Evolutionary conservation across 345 rosid genomes (phyloP), one percentile per base, ranked within the genome.

Genomic region (Theobroma cacao): DNA sequence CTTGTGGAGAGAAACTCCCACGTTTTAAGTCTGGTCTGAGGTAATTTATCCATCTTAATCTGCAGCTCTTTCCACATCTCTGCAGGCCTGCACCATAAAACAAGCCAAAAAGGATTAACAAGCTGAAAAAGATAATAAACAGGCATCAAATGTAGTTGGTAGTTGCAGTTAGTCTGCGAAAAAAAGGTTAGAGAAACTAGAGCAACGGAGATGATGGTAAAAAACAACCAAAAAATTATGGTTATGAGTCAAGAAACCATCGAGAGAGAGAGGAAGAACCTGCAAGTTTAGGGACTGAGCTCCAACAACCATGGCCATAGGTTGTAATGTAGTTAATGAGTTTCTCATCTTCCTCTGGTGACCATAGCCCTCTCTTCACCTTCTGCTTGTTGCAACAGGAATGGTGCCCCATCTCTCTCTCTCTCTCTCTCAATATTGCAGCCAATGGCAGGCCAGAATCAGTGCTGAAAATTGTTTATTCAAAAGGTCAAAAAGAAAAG

Each of bases 311-410:
- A 84, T 96, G 98, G 85, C 98, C 99, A 53, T 90, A 91, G 70
- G 91, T 90, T 17, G 93, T 81, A 88, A 96, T 91, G 90, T 91
- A 92, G 91, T 77, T 90, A 82, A 92, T 80, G 89, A 96, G 99
- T 81, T 91, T 96, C 89, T 94, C 97, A 82, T 96, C 99, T 88
- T 96, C 99, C 75, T 96, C 98, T 0, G 99, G 99, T 64, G 99
- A 96, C 99, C 99, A 96, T 15, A 96, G 85, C 18, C 98, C 99
- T 85, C 99, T 91, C 90, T 90, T 96, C 55, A 96, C 98, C 85
- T 94, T 96, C 87, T 96, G 98, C 83, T 94, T 96, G 91, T 94
- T 94, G 86, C 99, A 96, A 87, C 99, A 96, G 0, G 98, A 96
- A 80, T 96, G 99, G 82, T 94, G 98, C 14, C 98, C 98, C 99